These are phyloP conservation scores for Penicillium sp. DNA, from an alignment of 2,329 filamentous ascomycete genomes.

Conservation along the genomic window DNA sequence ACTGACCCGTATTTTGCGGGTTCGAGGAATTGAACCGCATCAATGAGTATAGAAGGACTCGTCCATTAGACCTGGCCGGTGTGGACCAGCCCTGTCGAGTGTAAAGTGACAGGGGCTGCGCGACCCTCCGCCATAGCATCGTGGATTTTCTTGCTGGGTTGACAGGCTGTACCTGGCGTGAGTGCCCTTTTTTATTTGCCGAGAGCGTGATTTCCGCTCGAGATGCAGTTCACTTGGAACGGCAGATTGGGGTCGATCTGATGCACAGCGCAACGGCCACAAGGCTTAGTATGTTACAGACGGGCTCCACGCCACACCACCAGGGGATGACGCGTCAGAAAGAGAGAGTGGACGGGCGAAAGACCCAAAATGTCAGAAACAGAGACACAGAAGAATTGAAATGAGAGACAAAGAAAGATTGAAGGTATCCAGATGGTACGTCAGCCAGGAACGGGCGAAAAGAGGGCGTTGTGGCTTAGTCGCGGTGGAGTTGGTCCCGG, in stretches of 20 bases:
- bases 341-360: slow-evolving; percentile 16
- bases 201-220: neutral
- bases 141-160: slow-evolving; percentile 8
- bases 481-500: slow-evolving; percentile 11
- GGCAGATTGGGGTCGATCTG: slow-evolving; percentile 4
- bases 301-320: slow-evolving; percentile 15
- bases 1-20: slow-evolving; percentile 20
- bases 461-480: slow-evolving; percentile 17
- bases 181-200: slow-evolving; percentile 4
- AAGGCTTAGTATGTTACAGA: slow-evolving; percentile 6
- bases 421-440: slow-evolving; percentile 4
- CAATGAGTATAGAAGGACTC: slow-evolving; percentile 11
- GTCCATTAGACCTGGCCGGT: slow-evolving; percentile 10
- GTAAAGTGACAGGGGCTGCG: slow-evolving; percentile 21
- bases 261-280: slow-evolving; percentile 7
- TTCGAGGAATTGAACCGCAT: slow-evolving; percentile 28
- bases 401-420: slow-evolving; percentile 18
- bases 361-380: slow-evolving; percentile 7
- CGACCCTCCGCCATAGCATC: slow-evolving; percentile 29
- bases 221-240: neutral
- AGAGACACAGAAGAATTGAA: slow-evolving; percentile 7
- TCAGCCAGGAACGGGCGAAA: slow-evolving; percentile 5
- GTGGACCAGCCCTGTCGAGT: slow-evolving; percentile 19
- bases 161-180: neutral
- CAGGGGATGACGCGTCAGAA: slow-evolving; percentile 15